Percentiles rank a stretch among this genome's conserved stretches.
Conservation (phyloP, 2,329 filamentous ascomycete genomes). For the Stagonosporopsis rhizophila region DNA sequence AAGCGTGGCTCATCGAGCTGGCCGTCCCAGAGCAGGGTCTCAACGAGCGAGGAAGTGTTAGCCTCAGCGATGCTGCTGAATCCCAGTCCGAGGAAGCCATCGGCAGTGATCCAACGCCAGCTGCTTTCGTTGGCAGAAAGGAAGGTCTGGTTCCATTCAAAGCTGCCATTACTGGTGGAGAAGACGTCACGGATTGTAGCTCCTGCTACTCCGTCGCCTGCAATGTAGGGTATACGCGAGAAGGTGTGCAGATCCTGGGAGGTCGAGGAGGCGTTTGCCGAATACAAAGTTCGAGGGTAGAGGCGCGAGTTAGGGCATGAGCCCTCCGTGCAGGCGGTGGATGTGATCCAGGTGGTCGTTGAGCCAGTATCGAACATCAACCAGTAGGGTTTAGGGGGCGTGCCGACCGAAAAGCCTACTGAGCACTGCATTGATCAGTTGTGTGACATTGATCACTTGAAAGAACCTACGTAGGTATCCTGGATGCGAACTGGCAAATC, state of each 20-base stretch:
- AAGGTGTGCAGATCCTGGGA: slow-evolving; percentile 16
- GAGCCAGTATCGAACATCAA: slow-evolving; percentile 30
- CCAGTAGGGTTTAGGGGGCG: slow-evolving; percentile 22
- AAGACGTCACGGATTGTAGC: slow-evolving; percentile 21
- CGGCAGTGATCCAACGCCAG: slow-evolving; percentile 29
- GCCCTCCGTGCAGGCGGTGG: slow-evolving; percentile 20
- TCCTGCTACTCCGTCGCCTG: slow-evolving; percentile 22
- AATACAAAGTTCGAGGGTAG: slow-evolving; percentile 23
- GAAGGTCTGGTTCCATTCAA: slow-evolving; percentile 32
- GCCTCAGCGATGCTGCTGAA: slow-evolving; percentile 29
- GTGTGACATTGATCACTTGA: too few species aligned
- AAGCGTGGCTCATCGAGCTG: slow-evolving; percentile 25
- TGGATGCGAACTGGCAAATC: slow-evolving; percentile 23
- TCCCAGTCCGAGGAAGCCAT: slow-evolving; percentile 28
- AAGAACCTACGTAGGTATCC: slow-evolving; percentile 11
- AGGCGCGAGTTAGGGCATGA: slow-evolving; percentile 19
- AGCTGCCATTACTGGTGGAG: slow-evolving; percentile 2
- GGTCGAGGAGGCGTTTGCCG: slow-evolving; percentile 20
- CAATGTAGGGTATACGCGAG: slow-evolving; percentile 21
- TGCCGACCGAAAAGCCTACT: slow-evolving; percentile 16
- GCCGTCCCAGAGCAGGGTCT: slow-evolving; percentile 26
- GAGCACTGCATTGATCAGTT: slow-evolving; percentile 3
- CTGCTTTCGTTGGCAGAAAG: slow-evolving; percentile 22
- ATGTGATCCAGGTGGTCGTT: slow-evolving; percentile 21
- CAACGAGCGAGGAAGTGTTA: slow-evolving; percentile 21